These are phyloP conservation scores for Sanguinoderma infundibulare DNA, from an alignment of 1,284 basidiomycete genomes.

Conservation along the genomic window DNA sequence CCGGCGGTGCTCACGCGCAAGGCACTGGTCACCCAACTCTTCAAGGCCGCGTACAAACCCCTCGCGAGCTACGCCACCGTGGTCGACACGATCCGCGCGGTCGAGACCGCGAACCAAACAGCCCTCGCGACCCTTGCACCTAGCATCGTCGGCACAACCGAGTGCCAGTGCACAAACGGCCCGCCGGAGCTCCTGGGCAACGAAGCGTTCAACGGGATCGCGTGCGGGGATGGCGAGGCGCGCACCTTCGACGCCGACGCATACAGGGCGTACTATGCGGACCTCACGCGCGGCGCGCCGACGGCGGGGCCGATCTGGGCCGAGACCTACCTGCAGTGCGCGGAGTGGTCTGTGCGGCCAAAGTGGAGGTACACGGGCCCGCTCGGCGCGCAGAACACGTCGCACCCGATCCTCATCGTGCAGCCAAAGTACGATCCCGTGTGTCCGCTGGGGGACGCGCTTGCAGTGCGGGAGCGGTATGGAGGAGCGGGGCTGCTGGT, in stretches of 20 bases:
- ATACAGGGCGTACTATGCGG: not conserved
- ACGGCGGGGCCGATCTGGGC: constrained; percentile 6
- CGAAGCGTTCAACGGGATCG: constrained; percentile 30
- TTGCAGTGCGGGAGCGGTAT: constrained; percentile 13
- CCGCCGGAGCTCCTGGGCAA: constrained; percentile 35
- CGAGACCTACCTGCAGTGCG: constrained; percentile 12
- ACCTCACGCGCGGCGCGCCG: not conserved
- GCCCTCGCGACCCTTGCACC: constrained; percentile 32
- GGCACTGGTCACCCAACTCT: constrained; percentile 33
- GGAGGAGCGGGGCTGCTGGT: constrained; percentile 21
- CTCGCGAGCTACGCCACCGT: constrained; percentile 34
- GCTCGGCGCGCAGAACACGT: constrained; percentile 14
- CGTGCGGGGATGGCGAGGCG: not conserved
- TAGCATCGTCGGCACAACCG: constrained; percentile 17
- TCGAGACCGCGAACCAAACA: constrained; percentile 41
- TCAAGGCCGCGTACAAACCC: constrained; percentile 42
- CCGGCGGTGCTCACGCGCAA: constrained; percentile 18
- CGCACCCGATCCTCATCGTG: constrained; percentile 34
- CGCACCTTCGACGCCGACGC: not conserved
- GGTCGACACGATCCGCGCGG: constrained; percentile 41
- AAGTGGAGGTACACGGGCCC: constrained; percentile 22
- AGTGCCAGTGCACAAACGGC: constrained; percentile 32
- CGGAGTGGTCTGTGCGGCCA: constrained; percentile 17
- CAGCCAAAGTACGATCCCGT: constrained; percentile 20
- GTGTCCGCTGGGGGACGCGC: constrained; percentile 21